A percentile compares a stretch with the other conserved stretches of the same genome.
Conservation (phyloP, 768 basidiomycete species). For the Panus rudis region DNA sequence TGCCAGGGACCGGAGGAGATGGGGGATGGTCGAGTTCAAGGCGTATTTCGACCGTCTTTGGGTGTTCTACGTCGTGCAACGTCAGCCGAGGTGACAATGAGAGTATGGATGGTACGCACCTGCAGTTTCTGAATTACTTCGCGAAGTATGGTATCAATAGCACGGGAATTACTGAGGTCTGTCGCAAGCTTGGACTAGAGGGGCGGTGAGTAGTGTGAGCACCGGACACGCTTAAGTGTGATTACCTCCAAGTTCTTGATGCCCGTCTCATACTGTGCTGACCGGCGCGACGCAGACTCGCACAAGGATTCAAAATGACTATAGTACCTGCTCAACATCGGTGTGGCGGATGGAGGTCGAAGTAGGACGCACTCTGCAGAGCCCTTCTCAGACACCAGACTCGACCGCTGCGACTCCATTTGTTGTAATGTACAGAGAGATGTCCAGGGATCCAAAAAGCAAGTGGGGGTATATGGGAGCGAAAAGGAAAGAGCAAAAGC, state of each 20-base stretch:
- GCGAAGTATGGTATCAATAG: slow-evolving; percentile 62
- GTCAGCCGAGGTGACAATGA: background rate
- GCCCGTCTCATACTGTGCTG: slow-evolving; percentile 12
- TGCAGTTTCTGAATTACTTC: slow-evolving; percentile 57
- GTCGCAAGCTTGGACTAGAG: slow-evolving; percentile 57
- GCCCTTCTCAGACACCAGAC: too few relatives aligned
- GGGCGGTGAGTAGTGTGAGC: background rate
- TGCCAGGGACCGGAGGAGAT: slow-evolving; percentile 53
- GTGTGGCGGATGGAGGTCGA: too few relatives aligned
- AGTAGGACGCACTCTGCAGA: too few relatives aligned
- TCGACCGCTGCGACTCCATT: too few relatives aligned
- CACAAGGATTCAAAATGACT: slow-evolving; percentile 10
- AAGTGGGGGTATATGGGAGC: background rate
- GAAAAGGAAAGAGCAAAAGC: background rate
- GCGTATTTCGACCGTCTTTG: slow-evolving; percentile 53
- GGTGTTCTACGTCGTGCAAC: slow-evolving; percentile 37
- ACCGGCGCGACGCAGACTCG: slow-evolving; percentile 10
- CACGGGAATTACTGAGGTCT: slow-evolving; percentile 66
- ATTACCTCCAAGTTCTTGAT: slow-evolving; percentile 19
- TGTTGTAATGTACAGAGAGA: too few relatives aligned
- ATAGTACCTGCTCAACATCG: too few relatives aligned
- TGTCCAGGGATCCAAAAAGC: too few relatives aligned
- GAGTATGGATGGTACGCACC: slow-evolving; percentile 29
- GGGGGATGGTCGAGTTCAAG: slow-evolving; percentile 51
- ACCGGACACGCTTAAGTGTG: background rate